phyloP scores from a whole-genome alignment of 2,329 filamentous ascomycete genomes.

The Plenodomus tracheiphilus region DNA sequence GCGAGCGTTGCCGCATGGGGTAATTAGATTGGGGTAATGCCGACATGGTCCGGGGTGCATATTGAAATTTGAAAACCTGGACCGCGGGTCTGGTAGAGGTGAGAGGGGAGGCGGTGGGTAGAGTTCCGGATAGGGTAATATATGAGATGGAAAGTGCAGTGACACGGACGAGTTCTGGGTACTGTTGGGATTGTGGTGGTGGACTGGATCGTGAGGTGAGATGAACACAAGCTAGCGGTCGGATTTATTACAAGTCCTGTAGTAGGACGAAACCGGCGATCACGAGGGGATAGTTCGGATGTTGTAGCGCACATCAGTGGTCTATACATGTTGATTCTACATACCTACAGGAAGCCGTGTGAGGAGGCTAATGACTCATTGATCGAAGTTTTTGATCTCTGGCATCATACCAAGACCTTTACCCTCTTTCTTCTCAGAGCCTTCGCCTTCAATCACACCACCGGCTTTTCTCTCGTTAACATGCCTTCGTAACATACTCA shows the following conservation, averaged over 20 bases:
- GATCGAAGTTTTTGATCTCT: conserved; percentile 53
- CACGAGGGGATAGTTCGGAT: not conserved
- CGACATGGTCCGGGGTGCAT: not conserved
- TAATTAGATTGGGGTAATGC: not conserved
- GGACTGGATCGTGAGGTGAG: not conserved
- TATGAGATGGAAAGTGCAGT: not conserved
- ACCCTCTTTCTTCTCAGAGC: conserved; percentile 39
- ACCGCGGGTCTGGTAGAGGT: not conserved
- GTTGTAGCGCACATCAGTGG: not conserved
- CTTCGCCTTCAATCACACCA: conserved; percentile 51
- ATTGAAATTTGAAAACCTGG: not conserved
- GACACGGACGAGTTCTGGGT: not conserved
- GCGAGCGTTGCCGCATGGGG: not conserved
- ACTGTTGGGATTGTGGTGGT: not conserved
- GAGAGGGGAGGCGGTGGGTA: not conserved
- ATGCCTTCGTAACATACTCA: conserved; percentile 76
- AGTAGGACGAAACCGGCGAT: not conserved
- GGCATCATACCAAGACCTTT: conserved; percentile 56
- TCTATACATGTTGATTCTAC: not conserved
- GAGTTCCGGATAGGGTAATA: not conserved
- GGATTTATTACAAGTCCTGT: not conserved
- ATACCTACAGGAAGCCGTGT: not conserved
- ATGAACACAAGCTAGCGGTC: not conserved
- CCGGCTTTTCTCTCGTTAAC: conserved; percentile 71
- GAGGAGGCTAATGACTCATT: conserved; percentile 10